Evolutionary conservation across 805 yeast genomes (phyloP).

Genomic region (Lachancea fermentati): DNA sequence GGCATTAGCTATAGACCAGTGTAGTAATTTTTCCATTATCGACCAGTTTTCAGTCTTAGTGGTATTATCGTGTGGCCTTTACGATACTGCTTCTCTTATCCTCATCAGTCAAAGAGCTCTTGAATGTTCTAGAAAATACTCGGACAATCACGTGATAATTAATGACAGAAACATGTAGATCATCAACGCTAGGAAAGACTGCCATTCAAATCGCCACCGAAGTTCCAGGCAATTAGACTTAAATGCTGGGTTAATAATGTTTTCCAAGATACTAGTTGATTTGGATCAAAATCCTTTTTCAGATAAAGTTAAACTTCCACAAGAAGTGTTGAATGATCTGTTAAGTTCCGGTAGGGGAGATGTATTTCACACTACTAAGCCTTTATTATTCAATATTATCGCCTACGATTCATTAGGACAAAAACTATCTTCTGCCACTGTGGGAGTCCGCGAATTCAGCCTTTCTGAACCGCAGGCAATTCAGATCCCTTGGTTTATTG

Average conservation of each 20-base stretch:
- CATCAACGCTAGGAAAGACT: too few relatives aligned
- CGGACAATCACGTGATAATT: background rate
- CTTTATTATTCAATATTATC: constrained; percentile 1
- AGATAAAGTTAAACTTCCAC: constrained; percentile 6
- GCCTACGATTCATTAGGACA: background rate
- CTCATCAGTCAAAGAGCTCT: background rate
- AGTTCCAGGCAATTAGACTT: background rate
- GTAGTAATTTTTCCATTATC: constrained; percentile 87
- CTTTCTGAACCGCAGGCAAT: constrained; percentile 3
- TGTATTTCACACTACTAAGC: constrained; percentile 3
- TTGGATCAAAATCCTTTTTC: constrained; percentile 1
- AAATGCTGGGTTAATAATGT: background rate
- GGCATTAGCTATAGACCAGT: constrained; percentile 86
- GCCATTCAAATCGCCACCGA: too few relatives aligned
- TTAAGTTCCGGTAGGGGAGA: background rate
- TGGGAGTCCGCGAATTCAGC: constrained; percentile 6
- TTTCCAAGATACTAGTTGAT: constrained; percentile 2
- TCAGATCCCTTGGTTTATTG: constrained; percentile 1
- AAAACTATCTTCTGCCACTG: background rate
- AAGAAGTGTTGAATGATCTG: constrained; percentile 1
- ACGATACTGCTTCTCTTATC: background rate
- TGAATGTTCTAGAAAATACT: background rate
- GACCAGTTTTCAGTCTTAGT: too few relatives aligned
- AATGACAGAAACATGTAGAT: background rate
- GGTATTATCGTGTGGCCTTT: too few relatives aligned